These are phyloP conservation scores for Aaosphaeria pasadenensis DNA, from an alignment of 2,329 filamentous ascomycete species.

Conservation along the genomic window DNA sequence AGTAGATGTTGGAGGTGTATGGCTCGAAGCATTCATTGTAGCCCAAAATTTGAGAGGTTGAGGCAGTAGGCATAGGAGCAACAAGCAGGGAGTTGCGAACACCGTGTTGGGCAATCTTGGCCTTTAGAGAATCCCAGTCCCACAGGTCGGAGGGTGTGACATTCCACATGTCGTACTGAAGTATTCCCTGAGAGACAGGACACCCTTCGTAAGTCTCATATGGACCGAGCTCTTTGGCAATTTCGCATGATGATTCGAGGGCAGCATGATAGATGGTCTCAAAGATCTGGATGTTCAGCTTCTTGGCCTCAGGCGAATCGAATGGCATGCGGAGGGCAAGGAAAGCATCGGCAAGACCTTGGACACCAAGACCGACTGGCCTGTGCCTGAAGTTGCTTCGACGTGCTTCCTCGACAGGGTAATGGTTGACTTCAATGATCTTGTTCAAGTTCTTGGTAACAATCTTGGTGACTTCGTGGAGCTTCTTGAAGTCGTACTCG, in stretches of 20 bases:
- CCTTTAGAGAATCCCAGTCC: conserved; percentile 91
- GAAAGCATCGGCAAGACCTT: conserved; percentile 97
- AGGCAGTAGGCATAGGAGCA: conserved; percentile 96
- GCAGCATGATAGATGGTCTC: conserved; percentile 99
- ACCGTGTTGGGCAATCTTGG: conserved; percentile 87
- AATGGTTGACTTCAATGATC: conserved; percentile 98
- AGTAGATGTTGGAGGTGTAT: conserved; percentile 99
- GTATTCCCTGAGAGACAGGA: conserved; percentile 88
- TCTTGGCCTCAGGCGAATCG: conserved; percentile 88
- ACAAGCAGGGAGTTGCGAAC: conserved; percentile 93
- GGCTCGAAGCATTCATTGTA: conserved; percentile 99
- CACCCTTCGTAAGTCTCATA: conserved; percentile 93
- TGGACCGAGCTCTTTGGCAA: conserved; percentile 78
- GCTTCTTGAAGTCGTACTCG: conserved; percentile 91
- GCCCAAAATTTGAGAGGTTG: conserved; percentile 94
- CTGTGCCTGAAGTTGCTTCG: conserved; percentile 98
- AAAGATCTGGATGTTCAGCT: conserved; percentile 97
- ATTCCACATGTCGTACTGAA: conserved; percentile 99
- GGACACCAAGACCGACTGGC: conserved; percentile 93
- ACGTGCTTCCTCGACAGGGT: conserved; percentile 89
- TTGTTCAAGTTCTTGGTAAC: conserved; percentile 95
- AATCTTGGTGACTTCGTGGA: conserved; percentile 90
- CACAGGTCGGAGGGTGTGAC: conserved; percentile 90
- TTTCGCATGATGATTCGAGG: conserved; percentile 80
- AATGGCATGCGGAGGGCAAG: conserved; percentile 94